phyloP scores from a whole-genome alignment of 2,329 filamentous ascomycete genomes.

The Gremmenia infestans region DNA sequence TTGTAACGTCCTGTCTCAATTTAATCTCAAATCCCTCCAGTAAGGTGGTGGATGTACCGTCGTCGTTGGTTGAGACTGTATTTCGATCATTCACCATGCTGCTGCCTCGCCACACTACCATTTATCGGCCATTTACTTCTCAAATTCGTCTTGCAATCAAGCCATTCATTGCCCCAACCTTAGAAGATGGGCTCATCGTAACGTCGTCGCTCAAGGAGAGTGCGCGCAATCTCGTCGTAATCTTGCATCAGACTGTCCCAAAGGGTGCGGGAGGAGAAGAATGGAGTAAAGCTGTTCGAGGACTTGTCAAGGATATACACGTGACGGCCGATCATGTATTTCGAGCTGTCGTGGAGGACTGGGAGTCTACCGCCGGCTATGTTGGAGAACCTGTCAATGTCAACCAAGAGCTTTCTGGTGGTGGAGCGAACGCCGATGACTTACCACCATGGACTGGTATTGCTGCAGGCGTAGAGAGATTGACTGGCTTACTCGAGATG shows the following conservation, averaged over 20 bases:
- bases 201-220: constrained; percentile 49
- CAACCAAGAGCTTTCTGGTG: constrained; percentile 44
- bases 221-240: constrained; percentile 61
- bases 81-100: constrained; percentile 68
- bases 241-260: constrained; percentile 74
- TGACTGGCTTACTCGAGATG: constrained; percentile 61
- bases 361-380: constrained; percentile 62
- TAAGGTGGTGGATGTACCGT: constrained; percentile 37
- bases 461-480: constrained; percentile 64
- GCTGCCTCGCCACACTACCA: constrained; percentile 75
- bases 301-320: constrained; percentile 61
- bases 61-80: constrained; percentile 58
- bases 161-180: constrained; percentile 59
- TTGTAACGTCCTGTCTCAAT: constrained; percentile 68
- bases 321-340: constrained; percentile 71
- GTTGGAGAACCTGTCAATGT: constrained; percentile 38
- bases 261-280: constrained; percentile 74
- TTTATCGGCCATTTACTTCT: constrained; percentile 69
- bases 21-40: constrained; percentile 46
- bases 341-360: constrained; percentile 73
- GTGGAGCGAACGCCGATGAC: constrained; percentile 41
- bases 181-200: constrained; percentile 43
- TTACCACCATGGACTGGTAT: constrained; percentile 72
- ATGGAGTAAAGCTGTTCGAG: constrained; percentile 65
- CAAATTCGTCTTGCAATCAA: constrained; percentile 61